Evolutionary conservation across 2,329 filamentous ascomycete species (phyloP), one percentile per base, ranked within the genome.

Genomic region (Chalara sp.): DNA sequence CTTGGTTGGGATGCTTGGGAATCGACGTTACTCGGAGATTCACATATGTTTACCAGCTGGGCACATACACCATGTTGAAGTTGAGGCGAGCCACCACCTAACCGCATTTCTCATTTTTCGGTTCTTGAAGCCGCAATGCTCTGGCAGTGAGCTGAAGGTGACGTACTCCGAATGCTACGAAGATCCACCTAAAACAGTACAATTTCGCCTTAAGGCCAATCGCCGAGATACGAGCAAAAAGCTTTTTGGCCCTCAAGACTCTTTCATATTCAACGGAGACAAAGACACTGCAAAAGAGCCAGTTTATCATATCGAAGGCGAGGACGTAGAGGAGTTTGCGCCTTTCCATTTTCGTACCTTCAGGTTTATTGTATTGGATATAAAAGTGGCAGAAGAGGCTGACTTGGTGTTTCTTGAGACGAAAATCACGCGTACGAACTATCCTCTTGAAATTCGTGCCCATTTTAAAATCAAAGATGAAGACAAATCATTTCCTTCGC

Each of bases 171-270:
- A 46, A 32, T 11, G 44, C 4, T 46, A 46, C 29, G 44, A 46
- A 21, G 29, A 46, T 32, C 44, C 44, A 4, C 44, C 44, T 11
- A 8, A 6, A 11, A 11, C 32, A 32, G 44, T 46, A n/a, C 68
- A 68, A 29, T 60, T 55, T 48, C 55, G 58, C 40, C 67, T 67
- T 8, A 61, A 64, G 42, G 55, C 56, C n/a, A 51, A 67, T 55
- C 42, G 46, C 2, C 53, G 46, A 32, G 62, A 65, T 32, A 63
- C 63, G 6, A 43, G 11, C 11, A 43, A 43, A 29, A 8, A 11
- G 8, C 13, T 43, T 8, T 43, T 3, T 21, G 47, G 47, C 12
- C 47, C 47, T 12, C 13, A 44, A 35, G 47, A 49, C 30, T 28
- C n/a, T 6, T 49, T 32, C 32, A 44, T 31, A 10, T 44, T 49